Evolutionary conservation across 805 yeast genomes (phyloP).

Genomic region (Dipodascopsis tothii): DNA sequence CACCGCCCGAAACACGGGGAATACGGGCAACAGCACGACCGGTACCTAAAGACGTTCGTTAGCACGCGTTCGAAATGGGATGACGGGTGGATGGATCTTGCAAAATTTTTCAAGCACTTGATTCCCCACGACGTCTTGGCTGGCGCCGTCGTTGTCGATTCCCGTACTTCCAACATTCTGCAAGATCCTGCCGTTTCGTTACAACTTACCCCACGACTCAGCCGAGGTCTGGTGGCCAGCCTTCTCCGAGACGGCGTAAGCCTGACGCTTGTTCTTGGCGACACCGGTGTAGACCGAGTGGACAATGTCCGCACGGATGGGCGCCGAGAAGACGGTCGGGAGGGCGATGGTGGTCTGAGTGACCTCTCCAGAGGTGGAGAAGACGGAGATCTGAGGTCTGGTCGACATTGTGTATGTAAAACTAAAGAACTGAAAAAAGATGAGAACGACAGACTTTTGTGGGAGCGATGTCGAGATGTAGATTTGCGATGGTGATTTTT

Average conservation of each 20-base stretch:
- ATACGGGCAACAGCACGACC: slow-evolving; percentile 99
- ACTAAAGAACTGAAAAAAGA: background rate
- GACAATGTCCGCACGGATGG: slow-evolving; percentile 98
- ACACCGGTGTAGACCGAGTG: slow-evolving; percentile 97
- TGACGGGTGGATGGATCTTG: no score
- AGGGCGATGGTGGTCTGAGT: slow-evolving; percentile 77
- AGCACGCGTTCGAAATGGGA: no score
- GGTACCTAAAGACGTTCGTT: slow-evolving; percentile 55
- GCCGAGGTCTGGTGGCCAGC: slow-evolving; percentile 99
- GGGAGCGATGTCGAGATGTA: background rate
- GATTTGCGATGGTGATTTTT: slow-evolving; percentile 2
- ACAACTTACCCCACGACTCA: slow-evolving; percentile 84
- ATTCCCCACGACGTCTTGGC: no score
- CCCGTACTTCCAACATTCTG: no score
- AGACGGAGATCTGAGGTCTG: slow-evolving; percentile 62
- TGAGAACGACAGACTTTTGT: background rate
- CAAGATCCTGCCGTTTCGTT: no score
- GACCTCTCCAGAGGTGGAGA: slow-evolving; percentile 80
- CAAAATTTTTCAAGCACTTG: no score
- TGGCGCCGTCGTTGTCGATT: no score
- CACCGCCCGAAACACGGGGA: slow-evolving; percentile 99
- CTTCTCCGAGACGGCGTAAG: slow-evolving; percentile 98
- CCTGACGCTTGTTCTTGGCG: slow-evolving; percentile 99
- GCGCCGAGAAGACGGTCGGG: slow-evolving; percentile 99
- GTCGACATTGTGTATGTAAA: slow-evolving; percentile 1